Evolutionary conservation across 208 protist genomes (phyloP).

Genomic region (Trypanosoma vivax): DNA sequence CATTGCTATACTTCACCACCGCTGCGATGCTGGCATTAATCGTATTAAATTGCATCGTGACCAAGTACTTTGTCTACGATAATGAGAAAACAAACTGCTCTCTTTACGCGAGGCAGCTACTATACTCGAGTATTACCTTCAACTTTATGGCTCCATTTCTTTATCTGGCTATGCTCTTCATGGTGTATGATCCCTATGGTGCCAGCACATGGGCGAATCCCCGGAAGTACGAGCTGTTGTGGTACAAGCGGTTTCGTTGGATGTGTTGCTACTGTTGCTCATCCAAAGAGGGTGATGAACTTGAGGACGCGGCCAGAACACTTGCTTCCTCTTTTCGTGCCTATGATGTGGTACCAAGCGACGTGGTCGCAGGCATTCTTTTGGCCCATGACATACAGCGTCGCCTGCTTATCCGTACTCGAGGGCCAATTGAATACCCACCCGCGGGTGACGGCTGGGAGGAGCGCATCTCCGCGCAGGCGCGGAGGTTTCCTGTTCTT

Average conservation of each 20-base stretch:
- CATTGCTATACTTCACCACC: constrained; percentile 49
- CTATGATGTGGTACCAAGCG: constrained; percentile 80
- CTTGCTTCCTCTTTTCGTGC: constrained; percentile 70
- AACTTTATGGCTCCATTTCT: constrained; percentile 25
- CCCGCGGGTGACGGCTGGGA: constrained; percentile 5
- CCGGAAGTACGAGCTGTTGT: constrained; percentile 61
- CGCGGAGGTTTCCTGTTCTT: constrained; percentile 30
- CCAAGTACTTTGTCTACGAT: constrained; percentile 38
- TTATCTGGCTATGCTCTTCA: constrained; percentile 31
- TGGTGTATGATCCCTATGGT: constrained; percentile 56
- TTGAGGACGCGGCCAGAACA: constrained; percentile 44
- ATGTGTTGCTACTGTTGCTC: constrained; percentile 47
- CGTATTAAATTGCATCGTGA: constrained; percentile 22
- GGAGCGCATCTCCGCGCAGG: constrained; percentile 50
- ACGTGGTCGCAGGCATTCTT: constrained; percentile 78
- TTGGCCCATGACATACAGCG: constrained; percentile 70
- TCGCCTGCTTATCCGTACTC: constrained; percentile 21
- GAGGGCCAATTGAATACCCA: constrained; percentile 25
- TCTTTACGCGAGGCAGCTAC: constrained; percentile 13
- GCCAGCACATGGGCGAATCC: constrained; percentile 20
- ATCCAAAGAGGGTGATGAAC: constrained; percentile 29
- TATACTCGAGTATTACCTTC: constrained; percentile 29
- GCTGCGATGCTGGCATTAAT: constrained; percentile 18
- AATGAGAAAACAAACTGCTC: constrained; percentile 19
- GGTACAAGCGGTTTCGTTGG: constrained; percentile 51